Conservation (phyloP, 2,329 filamentous ascomycete species). For the Huntiella omanensis region DNA sequence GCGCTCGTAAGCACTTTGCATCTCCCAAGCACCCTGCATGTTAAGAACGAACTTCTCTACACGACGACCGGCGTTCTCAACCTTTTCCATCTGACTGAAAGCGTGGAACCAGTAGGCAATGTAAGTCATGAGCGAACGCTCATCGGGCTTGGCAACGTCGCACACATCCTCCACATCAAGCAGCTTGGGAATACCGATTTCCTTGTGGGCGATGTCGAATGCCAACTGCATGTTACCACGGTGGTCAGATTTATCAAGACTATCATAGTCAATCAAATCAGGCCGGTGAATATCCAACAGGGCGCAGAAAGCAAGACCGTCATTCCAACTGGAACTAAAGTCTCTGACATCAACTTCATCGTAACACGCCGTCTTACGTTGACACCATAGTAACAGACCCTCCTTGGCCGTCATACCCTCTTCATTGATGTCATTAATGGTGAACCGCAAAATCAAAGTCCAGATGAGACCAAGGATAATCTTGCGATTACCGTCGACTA, state of each 20-base stretch:
- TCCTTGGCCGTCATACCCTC: conserved; percentile 97
- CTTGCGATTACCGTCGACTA: conserved; percentile 93
- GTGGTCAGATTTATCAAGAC: conserved; percentile 84
- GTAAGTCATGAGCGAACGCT: conserved; percentile 95
- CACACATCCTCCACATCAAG: conserved; percentile 96
- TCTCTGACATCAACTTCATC: conserved; percentile 90
- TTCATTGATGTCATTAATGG: conserved; percentile 95
- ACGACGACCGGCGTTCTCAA: conserved; percentile 87
- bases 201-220: conserved; percentile 87
- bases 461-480: conserved; percentile 95
- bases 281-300: conserved; percentile 91
- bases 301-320: conserved; percentile 90
- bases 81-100: conserved; percentile 96
- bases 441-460: conserved; percentile 95
- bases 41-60: conserved; percentile 98
- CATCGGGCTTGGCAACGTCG: conserved; percentile 88
- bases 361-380: conserved; percentile 95
- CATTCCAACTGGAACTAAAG: conserved; percentile 93
- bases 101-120: conserved; percentile 99
- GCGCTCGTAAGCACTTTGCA: conserved; percentile 91
- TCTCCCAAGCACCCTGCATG: conserved; percentile 98
- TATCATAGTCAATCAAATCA: conserved; percentile 91
- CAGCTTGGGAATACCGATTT: conserved; percentile 91
- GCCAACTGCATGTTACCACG: conserved; percentile 94
- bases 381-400: conserved; percentile 87